Base-by-base conservation (phyloP, 768 basidiomycete species). In the Glaciozyma antarctica region DNA sequence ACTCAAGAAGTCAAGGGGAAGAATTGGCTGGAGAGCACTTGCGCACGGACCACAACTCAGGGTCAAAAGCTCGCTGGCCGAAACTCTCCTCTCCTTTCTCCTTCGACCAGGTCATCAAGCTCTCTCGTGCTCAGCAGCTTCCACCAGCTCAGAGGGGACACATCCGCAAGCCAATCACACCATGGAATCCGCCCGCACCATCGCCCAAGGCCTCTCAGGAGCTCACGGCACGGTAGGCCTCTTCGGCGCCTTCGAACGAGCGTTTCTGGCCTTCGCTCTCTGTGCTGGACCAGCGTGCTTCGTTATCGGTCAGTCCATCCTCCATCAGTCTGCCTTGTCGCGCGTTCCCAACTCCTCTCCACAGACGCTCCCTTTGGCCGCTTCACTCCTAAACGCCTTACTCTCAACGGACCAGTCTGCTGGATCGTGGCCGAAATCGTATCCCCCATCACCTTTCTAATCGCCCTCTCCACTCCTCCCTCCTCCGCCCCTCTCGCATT, bases 401-500 rank as follows among this genome's bases (percentile, higher is more conserved):
- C 32, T 12, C 51, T 66, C 48, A 58, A 54, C 34, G 69, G 69
- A 15, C 28, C 53, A 15, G 0, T 52, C 32, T 63, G 61, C 21
- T 70, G 69, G 69, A 19, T 67, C 32, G 9, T 67, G 6, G 58
- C 45, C 49, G 51, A 41, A 19, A 56, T 61, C 45, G 44, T 58
- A 32, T 13, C 38, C 26, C 61, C 61, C 2, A 21, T 55, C 49
- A 9, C 59, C 77, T 5, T 59, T 43, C 15, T 24, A 12, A 34
- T 30, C 54, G 47, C 45, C 26, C 59, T 60, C 55, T 28, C 59
- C 34, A 1, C 30, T 47, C 59, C 61, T 1, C 26, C 30, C 28
- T 62, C 53, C 77, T 4, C 80, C 81, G 0, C 84, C 85, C 1
- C 47, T 16, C 47, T 9, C 30, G 26, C 28, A 81, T 0, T 63